Evolutionary conservation across 148 eudicot genomes (phyloP), one percentile per base, ranked within the genome.

Genomic region (Rhododendron simsii): DNA sequence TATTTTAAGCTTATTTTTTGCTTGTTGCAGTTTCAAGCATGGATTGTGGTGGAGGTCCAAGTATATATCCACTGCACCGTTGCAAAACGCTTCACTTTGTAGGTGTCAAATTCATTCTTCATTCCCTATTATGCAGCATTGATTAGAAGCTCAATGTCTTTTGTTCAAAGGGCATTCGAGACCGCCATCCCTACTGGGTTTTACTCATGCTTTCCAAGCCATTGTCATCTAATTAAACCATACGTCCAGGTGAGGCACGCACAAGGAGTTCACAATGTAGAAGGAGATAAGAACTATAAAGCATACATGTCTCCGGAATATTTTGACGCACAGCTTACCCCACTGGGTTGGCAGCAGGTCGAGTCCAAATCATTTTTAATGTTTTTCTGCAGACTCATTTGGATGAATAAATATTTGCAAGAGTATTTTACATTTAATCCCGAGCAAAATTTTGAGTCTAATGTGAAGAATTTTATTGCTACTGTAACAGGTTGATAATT

Each of bases 331-430:
- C 91, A 94, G 57, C 93, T 97, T 86, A 95, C 98, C 78, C 93
- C 89, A 41, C 89, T 97, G 69, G 99, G 99, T 63, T 95, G 99
- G 99, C 93, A 93, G 91, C 99, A 97, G 99, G 99, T 95, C 83
- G 87, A 88, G 53, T 82, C 86, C 50, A 48, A 45, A 73, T 61
- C 61, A 81, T 81, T 79, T 57, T 35, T 13, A 65, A 5, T 86
- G 35, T 26, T 48, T 15, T 78, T 48, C 48, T 65, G 78, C 35
- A 50, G 48, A 30, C 23, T 26, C 80, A 82, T 39, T 82, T 81
- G 83, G 21, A 23, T 14, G 20, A 37, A 41, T 30, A 71, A 33
- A 4, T 33, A 28, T 81, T 35, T 0, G 61, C 26, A 81, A 67
- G 45, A 44, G 51, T 33, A 48, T 48, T 53, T 28, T 78, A 28